Base-by-base conservation (phyloP, 2,329 filamentous ascomycete species). In the Celoporthe dispersa region DNA sequence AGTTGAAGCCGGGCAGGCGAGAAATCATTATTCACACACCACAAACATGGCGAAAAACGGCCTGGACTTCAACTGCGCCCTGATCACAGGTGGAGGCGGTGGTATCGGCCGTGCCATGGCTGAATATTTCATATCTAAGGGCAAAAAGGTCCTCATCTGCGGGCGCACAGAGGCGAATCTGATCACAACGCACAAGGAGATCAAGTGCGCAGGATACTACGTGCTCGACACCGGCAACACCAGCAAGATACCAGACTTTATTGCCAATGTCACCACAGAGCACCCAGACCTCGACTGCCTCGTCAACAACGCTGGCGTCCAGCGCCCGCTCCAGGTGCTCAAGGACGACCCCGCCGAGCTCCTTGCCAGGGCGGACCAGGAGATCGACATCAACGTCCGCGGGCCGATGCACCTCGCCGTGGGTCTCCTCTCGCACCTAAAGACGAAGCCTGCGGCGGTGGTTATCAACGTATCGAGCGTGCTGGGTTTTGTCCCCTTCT, bases 291-390 rank as follows among this genome's bases (percentile, higher is more conserved):
- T 89, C 2, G 86, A 90, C 77, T 89, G 86, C 72, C 75, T 89
- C 0, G 79, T 89, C 75, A 89, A 89, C 78, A 89, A 90, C 68
- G 87, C 87, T 0, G 87, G 86, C 1, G 84, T 89, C 0, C 87
- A 89, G 75, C 78, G 85, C 2, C 87, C 86, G 0, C 80, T 90
- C 1, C 76, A 85, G 22, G 79, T 86, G 0, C 37, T 76, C 9
- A 77, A 78, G 53, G 80, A 81, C 31, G 75, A 74, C n/a, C 76
- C 78, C 33, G 74, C 77, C 0, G 80, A 84, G 37, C 84, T 87
- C 57, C 79, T 88, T 0, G 33, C 75, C 16, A 85, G 85, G 68
- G 86, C 85, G 0, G 86, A 89, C 71, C 79, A 87, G 51, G 87
- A 89, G 72, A 85, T 89, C 66, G 79, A 87, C 73, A 88, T 87